Base-by-base conservation (phyloP, 345 rosid species). In the Euphorbia peplus region DNA sequence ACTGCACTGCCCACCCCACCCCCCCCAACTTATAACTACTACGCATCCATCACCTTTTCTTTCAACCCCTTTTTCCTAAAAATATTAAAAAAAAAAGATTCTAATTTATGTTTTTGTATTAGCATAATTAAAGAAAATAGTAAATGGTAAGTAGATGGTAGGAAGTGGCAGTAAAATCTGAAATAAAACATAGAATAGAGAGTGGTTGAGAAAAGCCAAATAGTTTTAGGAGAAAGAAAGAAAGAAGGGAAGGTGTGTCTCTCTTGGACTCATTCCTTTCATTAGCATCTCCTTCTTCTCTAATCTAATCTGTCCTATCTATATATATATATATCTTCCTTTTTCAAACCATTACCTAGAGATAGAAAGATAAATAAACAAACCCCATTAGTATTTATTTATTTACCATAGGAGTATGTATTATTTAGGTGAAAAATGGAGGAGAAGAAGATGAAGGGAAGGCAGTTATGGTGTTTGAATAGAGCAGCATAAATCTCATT, bases 201-300 rank as follows among this genome's bases (percentile, higher is more conserved):
- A 73, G 44, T 53, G 48, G 59, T 32, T 21, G 39, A 52, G 71
- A 73, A 72, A 74, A 74, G 64, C 57, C 69, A 74, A 41, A 21
- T 46, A 73, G n/a, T n/a, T n/a, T n/a, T n/a, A n/a, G n/a, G n/a
- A 37, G 39, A 52, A 68, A 60, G 67, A 68, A 56, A 37, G 64
- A 68, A 66, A 73, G 66, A 73, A 67, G 50, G 50, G 50, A 44
- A 44, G 72, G 68, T 67, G 64, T 68, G 69, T 61, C 64, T 73
- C 67, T 53, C 68, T 68, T 62, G 72, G 68, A 68, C 72, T 53
- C 72, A 62, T 73, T 73, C 72, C 48, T 60, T 67, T 32, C 67
- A 53, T 59, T 66, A 66, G 71, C 76, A 67, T 73, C 72, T 73
- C 19, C 52, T 15, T 9, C 48, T 26, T 28, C 8, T 25, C 16